phyloP scores from a whole-genome alignment of 768 basidiomycete species.

The Calocera cornea region DNA sequence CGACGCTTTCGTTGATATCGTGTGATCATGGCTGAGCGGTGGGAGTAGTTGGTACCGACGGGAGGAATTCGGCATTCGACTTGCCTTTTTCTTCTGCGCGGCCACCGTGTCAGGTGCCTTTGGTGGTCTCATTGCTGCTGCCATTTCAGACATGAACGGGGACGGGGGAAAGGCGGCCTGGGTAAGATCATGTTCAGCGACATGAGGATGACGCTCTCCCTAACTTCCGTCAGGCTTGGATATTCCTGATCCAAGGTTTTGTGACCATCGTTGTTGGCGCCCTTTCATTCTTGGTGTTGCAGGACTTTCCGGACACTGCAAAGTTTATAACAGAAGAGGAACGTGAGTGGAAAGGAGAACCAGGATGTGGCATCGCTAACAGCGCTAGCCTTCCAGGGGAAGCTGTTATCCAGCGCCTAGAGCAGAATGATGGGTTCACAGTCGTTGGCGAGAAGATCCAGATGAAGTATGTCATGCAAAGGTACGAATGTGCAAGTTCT shows the following conservation, averaged over 20 bases:
- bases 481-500: background rate
- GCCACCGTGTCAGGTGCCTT: conserved; percentile 76
- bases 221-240: background rate
- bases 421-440: background rate
- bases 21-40: background rate
- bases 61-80: conserved; percentile 59
- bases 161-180: conserved; percentile 41
- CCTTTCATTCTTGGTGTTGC: background rate
- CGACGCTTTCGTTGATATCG: background rate
- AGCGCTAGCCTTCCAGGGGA: background rate
- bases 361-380: background rate
- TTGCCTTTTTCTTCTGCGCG: conserved; percentile 62
- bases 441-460: background rate
- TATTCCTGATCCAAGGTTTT: background rate
- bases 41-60: conserved; percentile 58
- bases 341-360: background rate
- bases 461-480: background rate
- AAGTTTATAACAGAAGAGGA: background rate
- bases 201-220: background rate
- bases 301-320: background rate
- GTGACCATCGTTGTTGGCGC: background rate
- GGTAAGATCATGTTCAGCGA: conserved; percentile 15
- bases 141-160: conserved; percentile 43
- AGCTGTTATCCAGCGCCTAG: background rate
- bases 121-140: conserved; percentile 45